Percentiles rank a stretch among this genome's conserved stretches.
These are phyloP conservation scores for Sporothrix humicola DNA, from an alignment of 2,329 filamentous ascomycete species.

Conservation along the genomic window DNA sequence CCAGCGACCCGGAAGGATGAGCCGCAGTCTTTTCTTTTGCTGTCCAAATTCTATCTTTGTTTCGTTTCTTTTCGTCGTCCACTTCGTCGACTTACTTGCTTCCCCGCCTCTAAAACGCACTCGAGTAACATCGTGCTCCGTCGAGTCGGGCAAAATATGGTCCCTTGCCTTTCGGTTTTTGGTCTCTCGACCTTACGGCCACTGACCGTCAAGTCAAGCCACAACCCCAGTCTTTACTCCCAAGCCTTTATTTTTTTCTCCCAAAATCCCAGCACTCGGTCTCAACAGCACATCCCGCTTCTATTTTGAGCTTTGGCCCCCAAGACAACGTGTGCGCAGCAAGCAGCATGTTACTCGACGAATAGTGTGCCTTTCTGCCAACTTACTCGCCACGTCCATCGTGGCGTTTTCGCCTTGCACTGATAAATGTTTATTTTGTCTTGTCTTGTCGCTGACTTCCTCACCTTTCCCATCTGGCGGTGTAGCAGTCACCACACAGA, in stretches of 20 bases:
- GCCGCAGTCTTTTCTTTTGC: neutral
- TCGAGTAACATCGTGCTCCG: neutral
- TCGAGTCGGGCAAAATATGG: neutral
- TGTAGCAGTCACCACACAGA: no score
- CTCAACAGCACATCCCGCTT: constrained; percentile 19
- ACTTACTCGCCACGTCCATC: no score
- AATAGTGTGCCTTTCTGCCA: no score
- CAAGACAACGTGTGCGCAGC: neutral
- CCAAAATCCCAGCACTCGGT: neutral
- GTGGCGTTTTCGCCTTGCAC: no score
- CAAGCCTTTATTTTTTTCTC: no score
- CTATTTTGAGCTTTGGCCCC: neutral
- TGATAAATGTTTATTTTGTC: no score
- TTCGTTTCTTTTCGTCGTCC: neutral
- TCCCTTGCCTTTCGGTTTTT: neutral
- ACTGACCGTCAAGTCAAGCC: no score
- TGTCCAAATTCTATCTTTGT: neutral
- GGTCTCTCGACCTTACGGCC: no score
- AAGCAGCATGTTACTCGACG: no score
- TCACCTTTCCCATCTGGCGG: no score
- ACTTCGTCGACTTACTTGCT: neutral
- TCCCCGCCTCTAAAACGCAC: neutral
- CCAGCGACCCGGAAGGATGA: constrained; percentile 1
- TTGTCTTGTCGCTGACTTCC: no score
- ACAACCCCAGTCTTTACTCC: no score